A percentile compares a stretch with the other conserved stretches of the same genome.
These are phyloP conservation scores for Trichoderma oligosporum DNA, from an alignment of 2,329 filamentous ascomycete species.

Conservation along the genomic window DNA sequence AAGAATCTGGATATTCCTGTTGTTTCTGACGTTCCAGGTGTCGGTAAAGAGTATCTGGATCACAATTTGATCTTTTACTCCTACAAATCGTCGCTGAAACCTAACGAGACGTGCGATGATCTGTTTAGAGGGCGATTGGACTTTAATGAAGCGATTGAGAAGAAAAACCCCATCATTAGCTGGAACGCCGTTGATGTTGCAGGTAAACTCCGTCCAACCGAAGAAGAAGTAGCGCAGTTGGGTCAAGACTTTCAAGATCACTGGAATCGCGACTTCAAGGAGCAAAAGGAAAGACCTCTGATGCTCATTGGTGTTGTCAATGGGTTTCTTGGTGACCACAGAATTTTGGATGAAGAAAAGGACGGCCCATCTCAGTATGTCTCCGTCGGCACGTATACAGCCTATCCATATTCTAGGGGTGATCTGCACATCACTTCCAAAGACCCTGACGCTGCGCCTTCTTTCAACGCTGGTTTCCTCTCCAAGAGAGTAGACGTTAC, in stretches of 20 bases:
- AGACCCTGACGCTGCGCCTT: constrained; percentile 40
- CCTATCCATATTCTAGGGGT: constrained; percentile 59
- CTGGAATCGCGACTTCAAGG: constrained; percentile 54
- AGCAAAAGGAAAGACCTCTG: constrained; percentile 43
- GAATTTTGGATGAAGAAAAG: neutral
- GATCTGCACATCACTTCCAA: constrained; percentile 54
- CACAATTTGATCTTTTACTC: constrained; percentile 52
- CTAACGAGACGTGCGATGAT: constrained; percentile 44
- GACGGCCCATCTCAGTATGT: constrained; percentile 43
- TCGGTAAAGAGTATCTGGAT: constrained; percentile 54
- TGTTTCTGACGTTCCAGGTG: constrained; percentile 46
- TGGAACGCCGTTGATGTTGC: constrained; percentile 57
- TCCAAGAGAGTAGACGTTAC: constrained; percentile 49
- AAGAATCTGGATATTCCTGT: constrained; percentile 44
- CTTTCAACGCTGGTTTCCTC: constrained; percentile 55
- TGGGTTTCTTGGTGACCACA: constrained; percentile 27
- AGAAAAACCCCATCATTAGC: constrained; percentile 49
- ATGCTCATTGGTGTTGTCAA: constrained; percentile 39
- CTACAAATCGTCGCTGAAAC: constrained; percentile 38
- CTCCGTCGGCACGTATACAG: constrained; percentile 49
- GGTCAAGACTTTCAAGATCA: constrained; percentile 49
- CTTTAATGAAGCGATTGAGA: constrained; percentile 39
- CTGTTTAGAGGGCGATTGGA: constrained; percentile 44
- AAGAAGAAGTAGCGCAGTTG: constrained; percentile 48
- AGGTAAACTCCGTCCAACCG: constrained; percentile 53